These are phyloP conservation scores for Pleurotus tuoliensis DNA, from an alignment of 768 basidiomycete genomes.

Conservation along the genomic window DNA sequence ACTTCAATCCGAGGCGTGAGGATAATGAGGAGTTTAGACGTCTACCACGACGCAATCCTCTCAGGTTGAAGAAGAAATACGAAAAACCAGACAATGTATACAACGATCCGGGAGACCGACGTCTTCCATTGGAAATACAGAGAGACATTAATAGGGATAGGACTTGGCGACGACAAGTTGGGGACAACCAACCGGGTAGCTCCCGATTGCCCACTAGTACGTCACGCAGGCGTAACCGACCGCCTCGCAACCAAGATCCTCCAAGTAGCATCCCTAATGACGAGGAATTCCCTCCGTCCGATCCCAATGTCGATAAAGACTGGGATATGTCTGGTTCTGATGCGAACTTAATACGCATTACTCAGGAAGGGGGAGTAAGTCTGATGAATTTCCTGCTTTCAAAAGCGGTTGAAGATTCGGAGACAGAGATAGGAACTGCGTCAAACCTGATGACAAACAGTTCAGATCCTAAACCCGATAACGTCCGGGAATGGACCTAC, in stretches of 20 bases:
- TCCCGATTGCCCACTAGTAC: no score
- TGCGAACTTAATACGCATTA: no score
- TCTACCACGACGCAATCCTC: no score
- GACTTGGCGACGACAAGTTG: background rate
- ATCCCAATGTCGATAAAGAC: background rate
- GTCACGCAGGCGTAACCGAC: no score
- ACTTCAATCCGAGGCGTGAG: background rate
- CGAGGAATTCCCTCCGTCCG: no score
- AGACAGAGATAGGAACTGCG: background rate
- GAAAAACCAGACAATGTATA: background rate
- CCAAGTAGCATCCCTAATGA: no score
- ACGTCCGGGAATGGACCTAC: background rate
- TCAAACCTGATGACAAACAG: background rate
- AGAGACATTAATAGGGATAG: background rate
- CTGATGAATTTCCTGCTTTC: no score
- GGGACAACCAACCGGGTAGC: background rate
- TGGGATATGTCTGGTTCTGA: background rate
- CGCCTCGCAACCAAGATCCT: no score
- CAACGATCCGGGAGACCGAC: background rate
- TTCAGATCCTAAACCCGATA: background rate
- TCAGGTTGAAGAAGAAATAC: background rate
- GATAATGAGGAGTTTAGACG: background rate
- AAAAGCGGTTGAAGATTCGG: background rate
- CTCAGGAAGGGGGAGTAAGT: no score
- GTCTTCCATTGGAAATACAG: background rate